These are phyloP conservation scores for Epichloe bromicola DNA, from an alignment of 2,329 filamentous ascomycete genomes.

Conservation along the genomic window DNA sequence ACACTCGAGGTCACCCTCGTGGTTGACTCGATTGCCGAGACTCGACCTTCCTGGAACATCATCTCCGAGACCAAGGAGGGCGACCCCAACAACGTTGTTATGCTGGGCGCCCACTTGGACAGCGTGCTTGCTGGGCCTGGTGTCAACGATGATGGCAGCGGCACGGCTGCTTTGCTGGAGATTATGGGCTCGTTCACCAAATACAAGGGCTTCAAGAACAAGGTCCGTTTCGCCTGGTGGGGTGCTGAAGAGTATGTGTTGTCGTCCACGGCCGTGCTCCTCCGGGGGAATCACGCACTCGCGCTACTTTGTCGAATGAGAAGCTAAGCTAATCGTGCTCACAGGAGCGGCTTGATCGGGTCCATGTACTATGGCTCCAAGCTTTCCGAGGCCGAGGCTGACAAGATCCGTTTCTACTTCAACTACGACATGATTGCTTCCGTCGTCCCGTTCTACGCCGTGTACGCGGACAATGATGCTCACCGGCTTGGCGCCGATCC, in stretches of 20 bases:
- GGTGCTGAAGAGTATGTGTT: slow-evolving; percentile 24
- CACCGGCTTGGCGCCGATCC: slow-evolving; percentile 20
- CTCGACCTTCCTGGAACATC: slow-evolving; percentile 24
- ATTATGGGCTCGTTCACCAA: slow-evolving; percentile 20
- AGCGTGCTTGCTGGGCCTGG: slow-evolving; percentile 24
- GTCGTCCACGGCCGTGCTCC: neutral
- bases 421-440: slow-evolving; percentile 61
- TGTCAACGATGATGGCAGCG: slow-evolving; percentile 27
- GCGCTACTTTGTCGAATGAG: too few species aligned
- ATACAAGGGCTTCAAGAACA: slow-evolving; percentile 24
- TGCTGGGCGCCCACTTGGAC: slow-evolving; percentile 28
- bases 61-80: slow-evolving; percentile 28
- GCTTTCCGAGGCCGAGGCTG: slow-evolving; percentile 23
- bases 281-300: too few species aligned
- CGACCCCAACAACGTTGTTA: slow-evolving; percentile 25
- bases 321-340: neutral
- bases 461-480: slow-evolving; percentile 27
- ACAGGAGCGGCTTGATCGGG: slow-evolving; percentile 28
- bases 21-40: slow-evolving; percentile 21
- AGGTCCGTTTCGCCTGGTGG: slow-evolving; percentile 28
- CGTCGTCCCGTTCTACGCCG: slow-evolving; percentile 23
- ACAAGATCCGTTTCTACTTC: slow-evolving; percentile 53
- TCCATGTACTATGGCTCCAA: slow-evolving; percentile 26
- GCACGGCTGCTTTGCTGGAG: slow-evolving; percentile 22
- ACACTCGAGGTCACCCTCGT: slow-evolving; percentile 17